phyloP scores from a whole-genome alignment of 2,329 filamentous ascomycete species.

The Graphilbum fragrans region DNA sequence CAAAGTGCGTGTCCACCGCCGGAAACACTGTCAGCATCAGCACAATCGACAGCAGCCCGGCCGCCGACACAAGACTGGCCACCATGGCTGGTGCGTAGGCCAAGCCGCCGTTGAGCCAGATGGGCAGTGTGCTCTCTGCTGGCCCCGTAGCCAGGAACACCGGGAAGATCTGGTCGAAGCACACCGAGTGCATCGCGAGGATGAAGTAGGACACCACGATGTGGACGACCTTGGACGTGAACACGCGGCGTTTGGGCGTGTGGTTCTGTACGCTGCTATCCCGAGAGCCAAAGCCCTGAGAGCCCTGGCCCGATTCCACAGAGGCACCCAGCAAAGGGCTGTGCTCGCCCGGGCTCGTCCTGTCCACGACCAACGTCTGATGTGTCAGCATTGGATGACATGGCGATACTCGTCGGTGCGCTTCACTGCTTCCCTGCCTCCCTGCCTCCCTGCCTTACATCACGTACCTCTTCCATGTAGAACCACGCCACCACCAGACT shows the following conservation, averaged over 20 bases:
- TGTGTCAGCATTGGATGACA: not conserved
- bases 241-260: not conserved
- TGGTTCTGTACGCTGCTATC: not conserved
- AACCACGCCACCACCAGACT: constrained; percentile 1
- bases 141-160: constrained; percentile 4
- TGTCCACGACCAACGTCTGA: not conserved
- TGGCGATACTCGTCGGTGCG: too few species aligned
- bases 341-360: too few species aligned
- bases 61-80: constrained; percentile 1
- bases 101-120: constrained; percentile 4
- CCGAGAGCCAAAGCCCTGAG: too few species aligned
- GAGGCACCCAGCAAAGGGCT: too few species aligned
- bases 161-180: constrained; percentile 10
- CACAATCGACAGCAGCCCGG: constrained; percentile 4
- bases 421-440: too few species aligned
- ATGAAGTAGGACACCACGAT: constrained; percentile 2
- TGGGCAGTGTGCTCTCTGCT: not conserved
- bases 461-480: constrained; percentile 4
- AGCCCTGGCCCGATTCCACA: too few species aligned
- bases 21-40: constrained; percentile 5
- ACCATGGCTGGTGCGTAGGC: constrained; percentile 1
- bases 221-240: constrained; percentile 1
- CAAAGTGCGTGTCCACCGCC: constrained; percentile 2
- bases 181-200: constrained; percentile 7
- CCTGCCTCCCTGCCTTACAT: too few species aligned